These are phyloP conservation scores for Zygotorulaspora mrakii DNA, from an alignment of 1,139 yeast species.

Conservation along the genomic window DNA sequence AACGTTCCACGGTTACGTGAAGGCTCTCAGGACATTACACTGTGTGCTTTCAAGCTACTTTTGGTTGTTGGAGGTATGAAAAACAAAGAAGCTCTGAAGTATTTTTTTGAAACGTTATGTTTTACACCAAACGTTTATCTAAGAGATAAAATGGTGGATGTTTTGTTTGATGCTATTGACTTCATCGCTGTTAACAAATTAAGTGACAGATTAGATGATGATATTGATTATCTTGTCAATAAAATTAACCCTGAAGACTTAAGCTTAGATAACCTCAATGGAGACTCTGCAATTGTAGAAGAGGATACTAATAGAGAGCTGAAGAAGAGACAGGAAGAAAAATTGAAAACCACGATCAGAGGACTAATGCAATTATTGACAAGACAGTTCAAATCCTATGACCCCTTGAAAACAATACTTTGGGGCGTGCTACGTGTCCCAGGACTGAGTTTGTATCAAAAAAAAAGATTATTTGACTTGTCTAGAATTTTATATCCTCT, in stretches of 20 bases:
- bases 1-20: constrained; percentile 30
- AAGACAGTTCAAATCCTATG: constrained; percentile 60
- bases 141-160: constrained; percentile 47
- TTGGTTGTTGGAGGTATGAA: constrained; percentile 73
- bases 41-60: constrained; percentile 68
- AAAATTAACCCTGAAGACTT: constrained; percentile 26
- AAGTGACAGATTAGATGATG: constrained; percentile 53
- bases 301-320: constrained; percentile 44
- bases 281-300: constrained; percentile 49
- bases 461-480: constrained; percentile 61
- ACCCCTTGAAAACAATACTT: constrained; percentile 53
- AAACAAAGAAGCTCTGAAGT: constrained; percentile 55
- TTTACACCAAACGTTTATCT: constrained; percentile 55
- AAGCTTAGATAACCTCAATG: constrained; percentile 23
- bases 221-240: constrained; percentile 26
- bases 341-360: constrained; percentile 39
- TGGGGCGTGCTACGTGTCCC: constrained; percentile 74
- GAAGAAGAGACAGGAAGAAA: constrained; percentile 48
- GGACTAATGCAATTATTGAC: constrained; percentile 62
- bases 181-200: constrained; percentile 64
- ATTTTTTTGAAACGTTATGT: constrained; percentile 56
- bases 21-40: constrained; percentile 53
- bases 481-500: constrained; percentile 65
- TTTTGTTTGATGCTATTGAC: constrained; percentile 54
- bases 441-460: constrained; percentile 53